Percentiles rank a stretch among this genome's conserved stretches.
phyloP scores from a whole-genome alignment of 2,329 filamentous ascomycete species.

The Beauveria sp. region DNA sequence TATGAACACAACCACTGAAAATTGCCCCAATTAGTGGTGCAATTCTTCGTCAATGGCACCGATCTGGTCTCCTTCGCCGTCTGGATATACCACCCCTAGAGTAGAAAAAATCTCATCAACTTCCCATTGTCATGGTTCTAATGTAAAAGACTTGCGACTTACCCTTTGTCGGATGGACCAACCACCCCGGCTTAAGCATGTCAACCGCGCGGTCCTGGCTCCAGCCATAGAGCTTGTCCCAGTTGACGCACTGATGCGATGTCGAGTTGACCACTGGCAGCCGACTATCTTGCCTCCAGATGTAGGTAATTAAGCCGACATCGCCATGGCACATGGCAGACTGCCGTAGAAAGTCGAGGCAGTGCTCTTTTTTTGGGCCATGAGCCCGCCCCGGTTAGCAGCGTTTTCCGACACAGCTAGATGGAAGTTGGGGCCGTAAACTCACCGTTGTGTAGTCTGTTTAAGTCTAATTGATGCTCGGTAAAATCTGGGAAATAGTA shows the following conservation, averaged over 20 bases:
- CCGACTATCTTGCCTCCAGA: slow-evolving; percentile 1
- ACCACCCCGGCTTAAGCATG: slow-evolving; percentile 6
- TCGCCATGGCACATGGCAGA: slow-evolving; percentile 11
- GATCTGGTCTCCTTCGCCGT: neutral
- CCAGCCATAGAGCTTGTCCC: slow-evolving; percentile 6
- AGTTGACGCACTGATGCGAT: slow-evolving; percentile 9
- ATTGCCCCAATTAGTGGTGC: neutral
- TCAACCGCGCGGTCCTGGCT: slow-evolving; percentile 6
- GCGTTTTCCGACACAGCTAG: neutral
- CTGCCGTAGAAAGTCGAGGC: slow-evolving; percentile 6
- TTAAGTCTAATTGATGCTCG: neutral
- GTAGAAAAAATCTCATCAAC: neutral
- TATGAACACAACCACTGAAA: neutral
- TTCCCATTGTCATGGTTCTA: too few relatives aligned
- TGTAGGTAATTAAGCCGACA: slow-evolving; percentile 7
- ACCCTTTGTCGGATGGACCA: slow-evolving; percentile 10
- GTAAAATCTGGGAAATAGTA: slow-evolving; percentile 7
- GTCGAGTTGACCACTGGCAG: slow-evolving; percentile 3
- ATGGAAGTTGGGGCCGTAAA: too few relatives aligned
- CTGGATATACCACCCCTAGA: neutral
- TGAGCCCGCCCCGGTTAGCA: neutral
- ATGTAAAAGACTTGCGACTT: neutral
- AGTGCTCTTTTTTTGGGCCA: neutral
- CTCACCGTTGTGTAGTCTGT: slow-evolving; percentile 7
- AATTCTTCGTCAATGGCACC: slow-evolving; percentile 8